Evolutionary conservation across 2,329 filamentous ascomycete species (phyloP).

Genomic region (Fusarium irregulare): DNA sequence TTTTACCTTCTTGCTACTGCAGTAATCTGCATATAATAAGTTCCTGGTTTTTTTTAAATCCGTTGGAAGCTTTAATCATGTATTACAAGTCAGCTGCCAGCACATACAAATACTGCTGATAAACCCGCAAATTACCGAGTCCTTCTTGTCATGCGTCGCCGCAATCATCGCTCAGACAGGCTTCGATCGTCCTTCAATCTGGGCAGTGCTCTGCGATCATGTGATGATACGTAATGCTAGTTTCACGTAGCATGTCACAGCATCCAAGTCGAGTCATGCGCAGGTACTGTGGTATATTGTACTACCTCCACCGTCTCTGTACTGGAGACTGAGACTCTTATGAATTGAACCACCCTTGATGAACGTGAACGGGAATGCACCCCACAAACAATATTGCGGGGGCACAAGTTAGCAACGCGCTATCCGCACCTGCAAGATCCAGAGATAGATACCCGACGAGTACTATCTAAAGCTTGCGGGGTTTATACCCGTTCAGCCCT

Average conservation of each 20-base stretch:
- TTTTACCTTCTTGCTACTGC: neutral
- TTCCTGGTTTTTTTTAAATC: neutral
- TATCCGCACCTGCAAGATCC: slow-evolving; percentile 2
- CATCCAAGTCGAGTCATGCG: neutral
- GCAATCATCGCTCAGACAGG: neutral
- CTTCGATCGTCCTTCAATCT: slow-evolving; percentile 1
- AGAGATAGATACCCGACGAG: slow-evolving; percentile 1
- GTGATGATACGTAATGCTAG: neutral
- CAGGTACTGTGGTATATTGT: neutral
- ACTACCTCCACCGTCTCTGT: neutral
- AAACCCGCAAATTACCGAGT: slow-evolving; percentile 14
- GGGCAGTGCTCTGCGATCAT: neutral
- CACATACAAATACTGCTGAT: neutral
- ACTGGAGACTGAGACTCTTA: neutral
- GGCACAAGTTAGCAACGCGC: neutral
- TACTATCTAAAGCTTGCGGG: neutral
- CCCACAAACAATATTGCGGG: neutral
- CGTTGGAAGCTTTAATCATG: neutral
- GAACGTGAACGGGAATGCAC: neutral
- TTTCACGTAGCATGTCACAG: neutral
- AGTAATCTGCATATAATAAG: neutral
- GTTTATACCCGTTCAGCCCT: neutral
- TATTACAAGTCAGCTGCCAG: neutral
- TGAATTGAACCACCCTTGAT: too few relatives aligned
- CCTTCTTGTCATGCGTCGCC: neutral